phyloP scores from a whole-genome alignment of 805 yeast genomes.

The Ogataea corticis region DNA sequence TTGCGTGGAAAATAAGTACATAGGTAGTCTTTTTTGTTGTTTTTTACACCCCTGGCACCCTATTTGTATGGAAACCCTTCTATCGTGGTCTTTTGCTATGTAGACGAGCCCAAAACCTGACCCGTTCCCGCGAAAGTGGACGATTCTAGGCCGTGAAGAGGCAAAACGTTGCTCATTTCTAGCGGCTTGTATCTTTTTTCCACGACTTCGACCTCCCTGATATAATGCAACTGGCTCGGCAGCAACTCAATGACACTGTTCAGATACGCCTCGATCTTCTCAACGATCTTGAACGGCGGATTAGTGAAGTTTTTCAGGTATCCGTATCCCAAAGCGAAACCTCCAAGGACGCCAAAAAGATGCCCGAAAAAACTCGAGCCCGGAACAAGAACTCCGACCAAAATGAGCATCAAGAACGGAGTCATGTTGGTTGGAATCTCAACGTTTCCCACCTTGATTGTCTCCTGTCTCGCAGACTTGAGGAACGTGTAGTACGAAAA shows the following conservation, averaged over 20 bases:
- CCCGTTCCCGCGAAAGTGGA: constrained; percentile 27
- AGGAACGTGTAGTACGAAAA: constrained; percentile 57
- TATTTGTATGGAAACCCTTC: constrained; percentile 2
- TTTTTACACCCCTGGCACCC: not conserved
- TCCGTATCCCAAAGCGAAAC: constrained; percentile 62
- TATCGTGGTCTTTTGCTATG: too few relatives aligned
- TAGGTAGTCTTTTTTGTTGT: not conserved
- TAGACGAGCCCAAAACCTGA: constrained; percentile 25
- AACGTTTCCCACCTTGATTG: constrained; percentile 18
- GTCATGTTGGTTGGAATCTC: constrained; percentile 57
- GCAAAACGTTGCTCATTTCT: constrained; percentile 18
- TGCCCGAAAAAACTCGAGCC: constrained; percentile 76
- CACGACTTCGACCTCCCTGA: constrained; percentile 60
- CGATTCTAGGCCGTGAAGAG: constrained; percentile 16
- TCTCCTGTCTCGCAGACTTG: constrained; percentile 21
- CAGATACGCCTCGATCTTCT: constrained; percentile 62
- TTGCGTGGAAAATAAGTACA: constrained; percentile 64
- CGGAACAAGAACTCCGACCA: constrained; percentile 57
- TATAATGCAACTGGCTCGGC: constrained; percentile 53
- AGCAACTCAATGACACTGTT: constrained; percentile 51
- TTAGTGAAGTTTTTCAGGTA: constrained; percentile 54
- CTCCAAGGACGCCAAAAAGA: constrained; percentile 62
- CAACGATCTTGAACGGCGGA: constrained; percentile 67
- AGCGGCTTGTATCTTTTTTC: constrained; percentile 21
- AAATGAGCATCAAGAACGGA: constrained; percentile 55